Percentiles rank a stretch among this genome's conserved stretches.
These are phyloP conservation scores for thale cress (Arabidopsis thaliana) DNA, from an alignment of 345 rosid species.

Conservation along the genomic window DNA sequence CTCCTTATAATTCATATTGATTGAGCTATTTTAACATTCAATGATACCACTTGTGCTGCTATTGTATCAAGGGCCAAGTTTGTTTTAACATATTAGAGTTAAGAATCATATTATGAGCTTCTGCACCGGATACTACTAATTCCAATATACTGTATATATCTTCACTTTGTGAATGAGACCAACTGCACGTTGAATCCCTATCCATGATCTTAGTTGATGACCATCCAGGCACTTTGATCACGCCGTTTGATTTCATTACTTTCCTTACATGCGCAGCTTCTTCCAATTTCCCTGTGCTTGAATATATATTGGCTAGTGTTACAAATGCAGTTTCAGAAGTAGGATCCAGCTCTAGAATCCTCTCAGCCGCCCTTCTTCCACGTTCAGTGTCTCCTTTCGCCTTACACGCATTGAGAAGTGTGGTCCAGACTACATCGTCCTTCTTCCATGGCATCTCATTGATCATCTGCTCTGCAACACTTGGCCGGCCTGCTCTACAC, in stretches of 20 bases:
- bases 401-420: slow-evolving; percentile 72
- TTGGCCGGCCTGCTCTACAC: slow-evolving; percentile 71
- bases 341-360: slow-evolving; percentile 69
- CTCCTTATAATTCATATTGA: slow-evolving; percentile 3
- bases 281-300: slow-evolving; percentile 73
- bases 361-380: slow-evolving; percentile 65
- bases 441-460: slow-evolving; percentile 65
- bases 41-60: slow-evolving; percentile 19
- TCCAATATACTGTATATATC: slow-evolving; percentile 58
- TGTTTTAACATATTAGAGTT: slow-evolving; percentile 40
- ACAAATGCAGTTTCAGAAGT: slow-evolving; percentile 75
- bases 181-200: slow-evolving; percentile 57
- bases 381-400: slow-evolving; percentile 65
- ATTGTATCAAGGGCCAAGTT: slow-evolving; percentile 24
- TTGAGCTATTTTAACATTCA: slow-evolving; percentile 20
- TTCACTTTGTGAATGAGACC: slow-evolving; percentile 56
- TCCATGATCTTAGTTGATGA: slow-evolving; percentile 61
- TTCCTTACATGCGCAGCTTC: slow-evolving; percentile 78
- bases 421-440: slow-evolving; percentile 87
- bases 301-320: slow-evolving; percentile 75
- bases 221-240: slow-evolving; percentile 85
- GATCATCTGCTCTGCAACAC: slow-evolving; percentile 78
- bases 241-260: slow-evolving; percentile 71
- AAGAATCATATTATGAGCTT: slow-evolving; percentile 41
- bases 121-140: slow-evolving; percentile 49